A percentile compares a stretch with the other conserved stretches of the same genome.
Evolutionary conservation across 73 alveolate species (phyloP).

Genomic region (Blepharisma japonicum): DNA sequence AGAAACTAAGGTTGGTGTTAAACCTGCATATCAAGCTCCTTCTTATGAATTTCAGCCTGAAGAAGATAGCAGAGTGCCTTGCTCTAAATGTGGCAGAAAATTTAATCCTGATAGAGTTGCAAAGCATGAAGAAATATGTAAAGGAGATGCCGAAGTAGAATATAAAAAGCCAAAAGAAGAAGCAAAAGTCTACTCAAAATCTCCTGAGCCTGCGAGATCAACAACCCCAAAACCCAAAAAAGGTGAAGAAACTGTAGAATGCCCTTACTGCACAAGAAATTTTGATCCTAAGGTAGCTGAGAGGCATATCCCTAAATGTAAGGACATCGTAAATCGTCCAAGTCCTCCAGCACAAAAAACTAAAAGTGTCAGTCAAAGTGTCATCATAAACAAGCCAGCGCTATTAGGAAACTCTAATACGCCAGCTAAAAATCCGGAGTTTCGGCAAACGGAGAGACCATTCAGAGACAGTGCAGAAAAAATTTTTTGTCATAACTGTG

Average conservation of each 20-base stretch:
- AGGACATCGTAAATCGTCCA: conserved; percentile 51
- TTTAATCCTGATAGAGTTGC: conserved; percentile 45
- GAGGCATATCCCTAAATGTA: conserved; percentile 68
- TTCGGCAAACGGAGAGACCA: no score
- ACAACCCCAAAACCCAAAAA: background rate
- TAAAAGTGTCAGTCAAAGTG: no score
- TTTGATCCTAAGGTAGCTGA: conserved; percentile 51
- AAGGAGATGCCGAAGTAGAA: background rate
- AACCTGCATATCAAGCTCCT: no score
- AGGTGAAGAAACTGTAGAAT: conserved; percentile 44
- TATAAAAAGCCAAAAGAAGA: background rate
- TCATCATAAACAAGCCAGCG: no score
- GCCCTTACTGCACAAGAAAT: conserved; percentile 55
- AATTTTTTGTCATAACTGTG: no score
- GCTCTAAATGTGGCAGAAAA: conserved; percentile 51
- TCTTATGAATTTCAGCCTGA: background rate
- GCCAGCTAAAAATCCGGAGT: no score
- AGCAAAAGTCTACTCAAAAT: background rate
- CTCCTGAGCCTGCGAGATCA: background rate
- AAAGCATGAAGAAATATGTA: conserved; percentile 45
- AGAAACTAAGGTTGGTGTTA: no score
- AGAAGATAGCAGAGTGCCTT: conserved; percentile 33
- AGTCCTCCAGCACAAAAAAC: conserved; percentile 29
- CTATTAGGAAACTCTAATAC: no score
- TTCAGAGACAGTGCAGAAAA: no score